A percentile compares a stretch with the other conserved stretches of the same genome.
These are phyloP conservation scores for Mycena sp. DNA, from an alignment of 1,284 basidiomycete genomes.

Conservation along the genomic window DNA sequence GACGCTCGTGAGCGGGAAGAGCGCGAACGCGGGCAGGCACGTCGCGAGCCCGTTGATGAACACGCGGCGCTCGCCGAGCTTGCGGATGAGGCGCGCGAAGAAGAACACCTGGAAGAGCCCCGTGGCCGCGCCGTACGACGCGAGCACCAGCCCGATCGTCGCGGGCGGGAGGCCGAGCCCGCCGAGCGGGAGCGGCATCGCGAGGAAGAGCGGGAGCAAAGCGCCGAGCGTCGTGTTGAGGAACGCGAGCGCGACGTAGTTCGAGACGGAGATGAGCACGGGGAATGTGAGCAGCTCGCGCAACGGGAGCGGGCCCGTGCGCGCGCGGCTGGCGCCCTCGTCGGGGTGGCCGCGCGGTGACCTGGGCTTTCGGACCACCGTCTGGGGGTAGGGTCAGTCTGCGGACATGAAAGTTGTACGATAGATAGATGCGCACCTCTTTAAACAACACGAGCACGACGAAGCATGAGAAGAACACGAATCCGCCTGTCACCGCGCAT, in stretches of 20 bases:
- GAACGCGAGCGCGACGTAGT: constrained; percentile 51
- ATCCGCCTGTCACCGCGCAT: constrained; percentile 59
- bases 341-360: not conserved
- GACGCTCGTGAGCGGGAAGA: constrained; percentile 42
- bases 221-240: constrained; percentile 50
- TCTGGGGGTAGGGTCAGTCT: too few relatives aligned
- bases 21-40: constrained; percentile 38
- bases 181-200: constrained; percentile 51
- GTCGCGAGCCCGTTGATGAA: constrained; percentile 38
- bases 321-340: not conserved
- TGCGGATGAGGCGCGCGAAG: constrained; percentile 39
- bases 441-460: constrained; percentile 58
- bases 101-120: constrained; percentile 41
- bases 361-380: too few relatives aligned
- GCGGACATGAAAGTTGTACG: not conserved
- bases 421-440: constrained; percentile 55
- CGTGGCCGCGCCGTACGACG: constrained; percentile 38
- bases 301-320: constrained; percentile 42
- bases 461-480: constrained; percentile 56
- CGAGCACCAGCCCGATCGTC: constrained; percentile 50
- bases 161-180: constrained; percentile 52
- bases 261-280: constrained; percentile 51
- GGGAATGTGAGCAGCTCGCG: constrained; percentile 45
- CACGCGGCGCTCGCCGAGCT: constrained; percentile 42
- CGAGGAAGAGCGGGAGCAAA: constrained; percentile 55